phyloP scores from a whole-genome alignment of 2,329 filamentous ascomycete genomes.

The Neopestalotiopsis clavispora region DNA sequence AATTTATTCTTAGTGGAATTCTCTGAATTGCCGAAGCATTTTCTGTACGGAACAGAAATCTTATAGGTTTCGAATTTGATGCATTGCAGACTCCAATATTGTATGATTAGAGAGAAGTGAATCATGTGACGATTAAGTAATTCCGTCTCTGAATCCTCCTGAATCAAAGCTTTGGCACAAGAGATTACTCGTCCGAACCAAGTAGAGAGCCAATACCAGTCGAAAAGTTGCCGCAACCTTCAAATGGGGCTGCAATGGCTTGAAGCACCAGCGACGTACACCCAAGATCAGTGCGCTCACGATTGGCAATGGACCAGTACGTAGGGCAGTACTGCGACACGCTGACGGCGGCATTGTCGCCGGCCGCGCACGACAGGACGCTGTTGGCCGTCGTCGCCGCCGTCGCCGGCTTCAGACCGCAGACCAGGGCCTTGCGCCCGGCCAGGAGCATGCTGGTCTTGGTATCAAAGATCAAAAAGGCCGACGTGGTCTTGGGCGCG shows the following conservation, averaged over 20 bases:
- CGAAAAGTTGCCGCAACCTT: background rate
- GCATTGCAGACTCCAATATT: too few species aligned
- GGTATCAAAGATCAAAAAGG: background rate
- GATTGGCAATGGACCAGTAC: background rate
- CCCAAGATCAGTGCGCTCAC: background rate
- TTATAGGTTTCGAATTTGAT: too few species aligned
- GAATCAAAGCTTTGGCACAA: background rate
- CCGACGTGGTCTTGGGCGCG: background rate
- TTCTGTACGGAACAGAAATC: too few species aligned
- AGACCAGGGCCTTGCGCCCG: background rate
- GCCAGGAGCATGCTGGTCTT: background rate
- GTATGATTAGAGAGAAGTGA: too few species aligned
- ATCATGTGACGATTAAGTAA: too few species aligned
- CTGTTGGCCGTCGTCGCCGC: background rate
- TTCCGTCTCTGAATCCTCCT: too few species aligned
- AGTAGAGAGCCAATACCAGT: background rate
- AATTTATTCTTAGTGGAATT: too few species aligned
- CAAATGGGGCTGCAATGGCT: background rate
- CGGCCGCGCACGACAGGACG: background rate
- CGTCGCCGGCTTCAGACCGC: background rate
- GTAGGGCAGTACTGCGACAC: background rate
- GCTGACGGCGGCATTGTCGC: background rate
- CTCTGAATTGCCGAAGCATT: too few species aligned
- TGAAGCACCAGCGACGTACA: background rate
- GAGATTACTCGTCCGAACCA: background rate